phyloP scores from a whole-genome alignment of 1,139 yeast genomes.

The Hanseniaspora gamundiae region DNA sequence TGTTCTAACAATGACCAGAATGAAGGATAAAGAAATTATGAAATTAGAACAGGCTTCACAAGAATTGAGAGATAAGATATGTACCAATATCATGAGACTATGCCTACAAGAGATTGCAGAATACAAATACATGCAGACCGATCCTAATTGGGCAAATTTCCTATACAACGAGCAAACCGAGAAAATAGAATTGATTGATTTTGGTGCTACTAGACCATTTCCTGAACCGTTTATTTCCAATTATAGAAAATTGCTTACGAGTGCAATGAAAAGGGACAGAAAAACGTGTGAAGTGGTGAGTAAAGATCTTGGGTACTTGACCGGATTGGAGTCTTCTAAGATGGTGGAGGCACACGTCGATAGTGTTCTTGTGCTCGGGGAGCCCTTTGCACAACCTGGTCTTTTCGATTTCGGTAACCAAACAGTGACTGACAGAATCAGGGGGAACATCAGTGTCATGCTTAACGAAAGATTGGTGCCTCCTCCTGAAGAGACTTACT shows the following conservation, averaged over 20 bases:
- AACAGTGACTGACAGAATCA: conserved; percentile 86
- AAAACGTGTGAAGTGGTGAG: conserved; percentile 54
- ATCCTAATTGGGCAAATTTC: conserved; percentile 98
- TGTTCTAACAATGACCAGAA: conserved; percentile 80
- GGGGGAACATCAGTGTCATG: conserved; percentile 79
- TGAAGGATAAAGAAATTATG: conserved; percentile 75
- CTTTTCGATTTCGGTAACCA: conserved; percentile 68
- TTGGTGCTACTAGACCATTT: conserved; percentile 88
- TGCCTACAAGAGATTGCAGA: conserved; percentile 76
- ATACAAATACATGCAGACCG: conserved; percentile 93
- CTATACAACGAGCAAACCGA: conserved; percentile 55
- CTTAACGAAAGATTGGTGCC: conserved; percentile 84
- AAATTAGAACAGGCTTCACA: conserved; percentile 53
- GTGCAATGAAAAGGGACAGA: conserved; percentile 64
- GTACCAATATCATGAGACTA: conserved; percentile 74
- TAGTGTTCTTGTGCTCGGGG: conserved; percentile 82
- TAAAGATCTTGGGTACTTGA: conserved; percentile 68
- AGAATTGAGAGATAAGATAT: conserved; percentile 66
- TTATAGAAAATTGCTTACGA: conserved; percentile 63
- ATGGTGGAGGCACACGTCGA: conserved; percentile 92
- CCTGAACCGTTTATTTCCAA: conserved; percentile 52
- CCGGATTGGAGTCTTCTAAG: conserved; percentile 76
- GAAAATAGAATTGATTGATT: conserved; percentile 77
- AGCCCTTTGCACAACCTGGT: conserved; percentile 55
- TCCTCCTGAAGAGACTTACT: conserved; percentile 97